phyloP scores from a whole-genome alignment of 1,139 yeast genomes.

The Meyerozyma sp. region DNA sequence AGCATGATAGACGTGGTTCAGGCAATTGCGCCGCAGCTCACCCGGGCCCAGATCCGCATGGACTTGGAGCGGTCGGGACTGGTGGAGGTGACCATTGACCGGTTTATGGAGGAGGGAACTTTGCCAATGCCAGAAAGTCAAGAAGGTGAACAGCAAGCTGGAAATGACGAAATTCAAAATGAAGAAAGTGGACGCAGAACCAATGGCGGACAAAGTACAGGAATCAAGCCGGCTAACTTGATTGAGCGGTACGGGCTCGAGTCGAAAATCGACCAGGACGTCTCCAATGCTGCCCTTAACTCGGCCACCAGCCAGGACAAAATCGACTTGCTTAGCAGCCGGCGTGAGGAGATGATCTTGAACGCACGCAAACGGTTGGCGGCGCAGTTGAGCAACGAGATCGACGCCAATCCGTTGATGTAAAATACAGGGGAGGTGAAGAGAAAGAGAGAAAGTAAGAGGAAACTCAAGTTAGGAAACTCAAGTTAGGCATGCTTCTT shows the following conservation, averaged over 20 bases:
- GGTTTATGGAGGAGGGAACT: slow-evolving; percentile 56
- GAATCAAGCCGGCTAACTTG: slow-evolving; percentile 19
- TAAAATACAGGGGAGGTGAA: not conserved
- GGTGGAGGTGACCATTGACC: slow-evolving; percentile 74
- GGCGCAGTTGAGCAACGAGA: slow-evolving; percentile 27
- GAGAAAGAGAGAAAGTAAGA: not conserved
- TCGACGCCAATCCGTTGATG: not conserved
- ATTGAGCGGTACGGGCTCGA: slow-evolving; percentile 34
- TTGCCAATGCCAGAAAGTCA: slow-evolving; percentile 48
- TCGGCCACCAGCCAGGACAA: not conserved
- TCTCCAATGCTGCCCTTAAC: slow-evolving; percentile 11
- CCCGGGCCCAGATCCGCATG: slow-evolving; percentile 63
- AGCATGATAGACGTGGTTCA: slow-evolving; percentile 86
- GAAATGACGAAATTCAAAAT: slow-evolving; percentile 3
- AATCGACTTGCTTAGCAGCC: slow-evolving; percentile 6
- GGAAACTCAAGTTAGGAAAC: no score
- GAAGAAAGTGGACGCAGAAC: slow-evolving; percentile 2
- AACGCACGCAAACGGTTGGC: slow-evolving; percentile 40
- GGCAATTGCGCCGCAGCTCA: slow-evolving; percentile 70
- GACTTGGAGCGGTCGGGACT: slow-evolving; percentile 69
- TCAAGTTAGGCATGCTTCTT: no score
- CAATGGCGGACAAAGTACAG: slow-evolving; percentile 5
- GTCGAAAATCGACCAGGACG: slow-evolving; percentile 12
- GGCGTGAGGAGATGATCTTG: slow-evolving; percentile 40
- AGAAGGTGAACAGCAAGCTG: no score